These are phyloP conservation scores for Clitopilus hobsonii DNA, from an alignment of 768 basidiomycete genomes.

Conservation along the genomic window DNA sequence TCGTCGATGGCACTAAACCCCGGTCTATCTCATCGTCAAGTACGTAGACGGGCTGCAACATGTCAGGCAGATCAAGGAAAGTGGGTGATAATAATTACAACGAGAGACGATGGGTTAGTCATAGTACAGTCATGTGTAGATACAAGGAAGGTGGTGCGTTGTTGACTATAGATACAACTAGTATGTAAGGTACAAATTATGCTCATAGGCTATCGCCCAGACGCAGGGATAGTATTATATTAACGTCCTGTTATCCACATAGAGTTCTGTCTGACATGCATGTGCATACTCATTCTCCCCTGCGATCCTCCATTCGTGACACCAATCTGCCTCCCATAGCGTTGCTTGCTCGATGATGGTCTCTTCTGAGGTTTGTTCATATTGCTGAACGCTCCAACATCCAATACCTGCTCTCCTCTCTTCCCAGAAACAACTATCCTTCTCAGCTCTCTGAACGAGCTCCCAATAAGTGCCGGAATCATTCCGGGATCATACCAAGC, in stretches of 20 bases:
- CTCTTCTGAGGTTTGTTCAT: not conserved
- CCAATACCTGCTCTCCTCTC: not conserved
- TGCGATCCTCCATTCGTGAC: slow-evolving; percentile 6
- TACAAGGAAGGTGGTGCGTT: too few species aligned
- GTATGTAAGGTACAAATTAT: not conserved
- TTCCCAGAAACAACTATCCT: not conserved
- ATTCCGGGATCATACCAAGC: slow-evolving; percentile 44
- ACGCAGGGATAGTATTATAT: not conserved
- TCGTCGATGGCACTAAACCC: too few species aligned
- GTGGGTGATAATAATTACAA: too few species aligned
- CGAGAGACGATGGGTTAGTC: not conserved
- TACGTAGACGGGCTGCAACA: too few species aligned
- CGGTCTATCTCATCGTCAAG: too few species aligned
- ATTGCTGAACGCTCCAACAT: not conserved
- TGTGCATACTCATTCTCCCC: slow-evolving; percentile 6
- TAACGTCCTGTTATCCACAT: not conserved
- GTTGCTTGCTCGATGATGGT: not conserved
- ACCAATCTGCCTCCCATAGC: slow-evolving; percentile 6
- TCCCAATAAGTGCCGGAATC: slow-evolving; percentile 24
- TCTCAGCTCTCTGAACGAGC: not conserved
- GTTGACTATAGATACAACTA: not conserved
- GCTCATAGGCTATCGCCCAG: not conserved
- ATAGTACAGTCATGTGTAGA: not conserved
- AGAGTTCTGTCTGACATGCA: slow-evolving; percentile 8
- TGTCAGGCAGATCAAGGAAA: too few species aligned